These are phyloP conservation scores for Castanea mollissima DNA, from an alignment of 306 rosid species.

Conservation along the genomic window DNA sequence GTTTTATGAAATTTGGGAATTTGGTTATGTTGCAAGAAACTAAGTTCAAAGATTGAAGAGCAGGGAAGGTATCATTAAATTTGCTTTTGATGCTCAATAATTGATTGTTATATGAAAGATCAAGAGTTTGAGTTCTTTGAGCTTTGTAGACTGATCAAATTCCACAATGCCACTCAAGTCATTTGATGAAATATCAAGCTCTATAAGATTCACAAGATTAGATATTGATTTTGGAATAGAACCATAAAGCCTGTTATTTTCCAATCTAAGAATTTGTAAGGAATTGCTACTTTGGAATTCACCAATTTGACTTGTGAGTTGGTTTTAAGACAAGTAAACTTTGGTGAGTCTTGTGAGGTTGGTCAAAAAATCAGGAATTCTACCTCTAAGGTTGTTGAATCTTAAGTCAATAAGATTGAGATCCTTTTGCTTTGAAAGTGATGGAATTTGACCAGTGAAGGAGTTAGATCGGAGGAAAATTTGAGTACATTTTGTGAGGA, in stretches of 20 bases:
- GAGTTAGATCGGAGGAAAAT: not conserved
- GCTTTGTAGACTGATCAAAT: not conserved
- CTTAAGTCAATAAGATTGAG: not conserved
- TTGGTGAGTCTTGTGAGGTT: no score
- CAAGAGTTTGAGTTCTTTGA: not conserved
- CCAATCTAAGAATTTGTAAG: not conserved
- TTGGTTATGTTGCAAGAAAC: constrained; percentile 16
- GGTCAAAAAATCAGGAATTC: no score
- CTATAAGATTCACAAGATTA: not conserved
- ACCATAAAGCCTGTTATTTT: not conserved
- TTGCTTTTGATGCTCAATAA: not conserved
- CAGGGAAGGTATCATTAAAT: not conserved
- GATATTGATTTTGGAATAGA: constrained; percentile 18
- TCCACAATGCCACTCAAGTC: constrained; percentile 8
- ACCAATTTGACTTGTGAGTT: not conserved
- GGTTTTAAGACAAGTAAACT: no score
- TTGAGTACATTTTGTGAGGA: not conserved
- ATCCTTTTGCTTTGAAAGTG: not conserved
- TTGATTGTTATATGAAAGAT: not conserved
- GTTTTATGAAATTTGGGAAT: constrained; percentile 22
- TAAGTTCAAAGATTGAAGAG: not conserved
- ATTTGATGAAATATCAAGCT: not conserved
- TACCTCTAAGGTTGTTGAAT: not conserved
- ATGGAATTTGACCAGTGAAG: constrained; percentile 12
- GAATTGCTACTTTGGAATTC: no score